Percentiles rank a stretch among this genome's conserved stretches.
Conservation (phyloP, 331 rosid genomes). For the Pyracantha coccinea region DNA sequence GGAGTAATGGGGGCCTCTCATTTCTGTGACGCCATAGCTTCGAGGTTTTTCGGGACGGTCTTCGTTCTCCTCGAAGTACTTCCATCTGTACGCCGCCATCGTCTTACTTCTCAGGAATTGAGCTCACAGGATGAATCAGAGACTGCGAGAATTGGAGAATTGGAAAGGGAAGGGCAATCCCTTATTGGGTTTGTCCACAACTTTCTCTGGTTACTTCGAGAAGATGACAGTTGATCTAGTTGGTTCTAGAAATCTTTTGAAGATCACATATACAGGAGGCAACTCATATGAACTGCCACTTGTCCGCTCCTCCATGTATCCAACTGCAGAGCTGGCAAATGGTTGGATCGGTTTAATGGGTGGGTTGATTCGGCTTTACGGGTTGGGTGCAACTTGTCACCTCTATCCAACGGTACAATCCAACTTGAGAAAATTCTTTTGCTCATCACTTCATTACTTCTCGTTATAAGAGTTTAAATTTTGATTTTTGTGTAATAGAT, state of each 20-base stretch:
- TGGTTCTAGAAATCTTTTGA: not conserved
- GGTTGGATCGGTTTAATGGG: too few relatives aligned
- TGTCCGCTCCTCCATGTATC: not conserved
- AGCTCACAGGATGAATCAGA: not conserved
- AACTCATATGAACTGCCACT: not conserved
- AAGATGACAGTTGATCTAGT: not conserved
- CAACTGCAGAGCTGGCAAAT: too few relatives aligned
- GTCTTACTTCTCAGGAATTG: not conserved
- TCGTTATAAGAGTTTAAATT: too few relatives aligned
- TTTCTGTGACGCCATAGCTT: conserved; percentile 75
- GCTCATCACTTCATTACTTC: fast-evolving
- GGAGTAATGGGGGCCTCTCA: conserved; percentile 60
- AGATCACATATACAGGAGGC: not conserved
- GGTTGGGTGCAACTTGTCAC: too few relatives aligned
- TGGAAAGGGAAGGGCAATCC: not conserved
- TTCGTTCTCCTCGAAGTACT: conserved; percentile 72
- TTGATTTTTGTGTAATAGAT: too few relatives aligned
- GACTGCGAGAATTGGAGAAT: not conserved
- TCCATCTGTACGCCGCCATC: conserved; percentile 73
- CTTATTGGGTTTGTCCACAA: too few relatives aligned
- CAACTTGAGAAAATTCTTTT: too few relatives aligned
- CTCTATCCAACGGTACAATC: too few relatives aligned
- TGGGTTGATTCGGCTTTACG: too few relatives aligned
- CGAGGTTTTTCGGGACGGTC: conserved; percentile 92
- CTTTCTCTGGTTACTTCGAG: not conserved